These are phyloP conservation scores for Pythium scleroteichum DNA, from an alignment of 352 stramenopile species.

Conservation along the genomic window DNA sequence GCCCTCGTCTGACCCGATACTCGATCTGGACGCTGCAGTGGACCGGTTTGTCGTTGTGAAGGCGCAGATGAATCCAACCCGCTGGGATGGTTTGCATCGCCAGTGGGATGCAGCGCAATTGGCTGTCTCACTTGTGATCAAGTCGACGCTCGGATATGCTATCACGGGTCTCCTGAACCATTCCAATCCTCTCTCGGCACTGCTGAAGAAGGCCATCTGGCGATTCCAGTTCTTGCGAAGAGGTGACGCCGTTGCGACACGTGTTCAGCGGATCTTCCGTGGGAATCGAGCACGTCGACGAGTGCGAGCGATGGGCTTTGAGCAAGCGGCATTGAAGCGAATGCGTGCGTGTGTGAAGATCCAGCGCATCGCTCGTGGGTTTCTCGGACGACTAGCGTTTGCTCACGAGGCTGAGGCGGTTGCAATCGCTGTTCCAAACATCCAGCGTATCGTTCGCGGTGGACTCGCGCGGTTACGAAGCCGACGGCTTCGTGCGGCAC, in stretches of 20 bases:
- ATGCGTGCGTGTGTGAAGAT: slow-evolving; percentile 29
- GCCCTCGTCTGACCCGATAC: background rate
- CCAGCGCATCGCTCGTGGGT: slow-evolving; percentile 59
- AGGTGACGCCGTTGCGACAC: slow-evolving; percentile 47
- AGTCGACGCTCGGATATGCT: background rate
- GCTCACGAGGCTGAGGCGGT: slow-evolving; percentile 37
- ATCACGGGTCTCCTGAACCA: slow-evolving; percentile 26
- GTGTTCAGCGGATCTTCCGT: slow-evolving; percentile 69
- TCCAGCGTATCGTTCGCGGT: slow-evolving; percentile 57
- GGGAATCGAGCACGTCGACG: slow-evolving; percentile 57
- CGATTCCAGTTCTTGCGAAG: slow-evolving; percentile 58
- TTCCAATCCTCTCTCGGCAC: slow-evolving; percentile 40
- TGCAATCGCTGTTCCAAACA: slow-evolving; percentile 41
- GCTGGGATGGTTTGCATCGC: background rate
- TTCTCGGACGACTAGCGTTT: slow-evolving; percentile 48
- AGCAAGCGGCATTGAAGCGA: slow-evolving; percentile 33
- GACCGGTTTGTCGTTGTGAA: slow-evolving; percentile 12
- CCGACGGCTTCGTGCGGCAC: slow-evolving; percentile 37
- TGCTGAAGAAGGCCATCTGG: slow-evolving; percentile 61
- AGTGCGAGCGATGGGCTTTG: slow-evolving; percentile 39
- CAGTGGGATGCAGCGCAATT: slow-evolving; percentile 3
- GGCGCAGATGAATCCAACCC: background rate
- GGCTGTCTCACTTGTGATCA: background rate
- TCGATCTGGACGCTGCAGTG: background rate
- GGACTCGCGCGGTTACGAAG: slow-evolving; percentile 40